phyloP scores from a whole-genome alignment of 2,329 filamentous ascomycete genomes.

The Apiospora phragmitis region DNA sequence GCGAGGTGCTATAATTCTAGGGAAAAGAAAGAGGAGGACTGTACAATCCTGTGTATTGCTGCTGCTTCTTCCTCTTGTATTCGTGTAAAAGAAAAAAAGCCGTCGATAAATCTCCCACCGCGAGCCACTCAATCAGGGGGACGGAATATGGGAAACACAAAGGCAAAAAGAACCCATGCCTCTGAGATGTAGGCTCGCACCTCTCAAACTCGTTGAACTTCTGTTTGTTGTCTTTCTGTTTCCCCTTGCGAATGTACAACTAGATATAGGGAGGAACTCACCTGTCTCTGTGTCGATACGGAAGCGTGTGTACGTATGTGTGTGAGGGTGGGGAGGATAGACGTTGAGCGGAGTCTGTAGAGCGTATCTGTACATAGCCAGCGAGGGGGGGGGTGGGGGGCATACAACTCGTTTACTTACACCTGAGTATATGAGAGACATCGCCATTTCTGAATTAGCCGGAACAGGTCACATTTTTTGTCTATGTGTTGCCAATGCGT shows the following conservation, averaged over 20 bases:
- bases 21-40: neutral
- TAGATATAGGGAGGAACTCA: neutral
- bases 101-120: neutral
- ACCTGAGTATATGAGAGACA: constrained; percentile 12
- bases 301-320: neutral
- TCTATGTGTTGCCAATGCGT: neutral
- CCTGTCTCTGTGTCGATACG: neutral
- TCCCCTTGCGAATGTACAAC: neutral
- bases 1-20: constrained; percentile 75
- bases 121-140: neutral
- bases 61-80: constrained; percentile 8
- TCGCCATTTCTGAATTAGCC: constrained; percentile 8
- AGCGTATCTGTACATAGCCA: constrained; percentile 16
- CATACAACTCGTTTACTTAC: constrained; percentile 8
- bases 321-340: neutral
- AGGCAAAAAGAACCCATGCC: neutral
- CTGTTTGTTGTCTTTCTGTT: constrained; percentile 1
- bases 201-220: neutral
- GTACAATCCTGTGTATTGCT: constrained; percentile 10
- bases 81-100: constrained; percentile 11
- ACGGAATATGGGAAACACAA: neutral
- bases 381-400: too few relatives aligned
- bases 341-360: neutral
- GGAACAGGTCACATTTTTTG: neutral
- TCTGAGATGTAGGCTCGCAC: neutral